Conservation (phyloP, 805 yeast genomes). For the Clavispora phyllophila region DNA sequence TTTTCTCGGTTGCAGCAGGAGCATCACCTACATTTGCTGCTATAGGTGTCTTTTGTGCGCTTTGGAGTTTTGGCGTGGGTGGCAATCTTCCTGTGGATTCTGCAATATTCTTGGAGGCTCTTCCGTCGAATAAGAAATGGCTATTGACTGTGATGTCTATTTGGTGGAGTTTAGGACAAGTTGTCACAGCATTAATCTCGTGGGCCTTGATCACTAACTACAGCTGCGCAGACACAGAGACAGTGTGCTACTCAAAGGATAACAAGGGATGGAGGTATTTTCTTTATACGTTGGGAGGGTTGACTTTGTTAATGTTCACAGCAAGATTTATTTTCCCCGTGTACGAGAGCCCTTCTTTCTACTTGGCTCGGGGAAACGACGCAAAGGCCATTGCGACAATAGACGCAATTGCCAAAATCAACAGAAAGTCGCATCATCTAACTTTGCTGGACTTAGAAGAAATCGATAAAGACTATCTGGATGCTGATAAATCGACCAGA, state of each 20-base stretch:
- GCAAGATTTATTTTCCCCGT: constrained; percentile 35
- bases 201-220: constrained; percentile 14
- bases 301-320: constrained; percentile 37
- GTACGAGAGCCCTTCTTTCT: constrained; percentile 53
- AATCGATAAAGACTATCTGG: constrained; percentile 34
- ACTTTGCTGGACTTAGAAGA: constrained; percentile 43
- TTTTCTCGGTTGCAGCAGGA: constrained; percentile 20
- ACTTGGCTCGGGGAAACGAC: constrained; percentile 48
- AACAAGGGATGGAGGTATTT: constrained; percentile 64
- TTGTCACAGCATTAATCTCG: constrained; percentile 14
- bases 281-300: constrained; percentile 43
- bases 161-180: constrained; percentile 21
- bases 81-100: constrained; percentile 24
- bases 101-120: constrained; percentile 22
- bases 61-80: constrained; percentile 25
- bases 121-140: constrained; percentile 21
- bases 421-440: constrained; percentile 35
- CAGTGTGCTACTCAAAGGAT: constrained; percentile 35
- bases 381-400: constrained; percentile 42
- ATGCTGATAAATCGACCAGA: constrained; percentile 2
- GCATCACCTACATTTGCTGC: constrained; percentile 20
- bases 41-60: constrained; percentile 17
- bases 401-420: constrained; percentile 42
- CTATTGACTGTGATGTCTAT: constrained; percentile 28
- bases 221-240: constrained; percentile 6